These are phyloP conservation scores for Cordyceps cateniannulata DNA, from an alignment of 2,329 filamentous ascomycete genomes.

Conservation along the genomic window DNA sequence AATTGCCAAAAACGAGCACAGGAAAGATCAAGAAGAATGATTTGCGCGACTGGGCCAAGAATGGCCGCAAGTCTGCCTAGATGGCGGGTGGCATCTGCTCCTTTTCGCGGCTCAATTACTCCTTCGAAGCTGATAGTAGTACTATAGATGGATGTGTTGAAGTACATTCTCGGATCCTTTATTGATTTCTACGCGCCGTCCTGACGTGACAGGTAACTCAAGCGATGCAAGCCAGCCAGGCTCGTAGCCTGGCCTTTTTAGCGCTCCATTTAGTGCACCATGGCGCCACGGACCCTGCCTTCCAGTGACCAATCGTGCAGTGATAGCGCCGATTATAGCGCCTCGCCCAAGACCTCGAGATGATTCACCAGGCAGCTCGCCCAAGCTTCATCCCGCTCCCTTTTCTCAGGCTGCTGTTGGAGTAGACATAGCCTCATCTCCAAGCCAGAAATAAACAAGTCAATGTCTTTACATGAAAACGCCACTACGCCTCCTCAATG, in stretches of 20 bases:
- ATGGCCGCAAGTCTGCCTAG: conserved; percentile 1
- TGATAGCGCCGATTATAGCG: neutral
- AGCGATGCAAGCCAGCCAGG: neutral
- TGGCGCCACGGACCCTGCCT: neutral
- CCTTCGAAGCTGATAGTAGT: neutral
- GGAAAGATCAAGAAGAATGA: conserved; percentile 97
- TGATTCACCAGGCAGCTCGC: neutral
- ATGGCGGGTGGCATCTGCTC: neutral
- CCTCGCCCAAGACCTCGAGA: neutral
- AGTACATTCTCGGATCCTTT: neutral
- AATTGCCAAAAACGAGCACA: conserved; percentile 94
- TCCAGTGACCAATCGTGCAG: neutral
- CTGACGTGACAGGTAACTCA: no score
- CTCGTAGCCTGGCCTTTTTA: no score
- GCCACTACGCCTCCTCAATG: neutral
- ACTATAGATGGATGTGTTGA: neutral
- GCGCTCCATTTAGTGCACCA: neutral
- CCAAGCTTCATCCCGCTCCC: neutral
- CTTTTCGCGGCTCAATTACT: neutral
- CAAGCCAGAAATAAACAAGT: neutral
- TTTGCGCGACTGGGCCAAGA: conserved; percentile 74
- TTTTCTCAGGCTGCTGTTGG: neutral
- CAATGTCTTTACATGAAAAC: no score
- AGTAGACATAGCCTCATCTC: neutral
- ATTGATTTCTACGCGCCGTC: neutral